Evolutionary conservation across 2,329 filamentous ascomycete genomes (phyloP).

Genomic region (Aureobasidium mangrovei): DNA sequence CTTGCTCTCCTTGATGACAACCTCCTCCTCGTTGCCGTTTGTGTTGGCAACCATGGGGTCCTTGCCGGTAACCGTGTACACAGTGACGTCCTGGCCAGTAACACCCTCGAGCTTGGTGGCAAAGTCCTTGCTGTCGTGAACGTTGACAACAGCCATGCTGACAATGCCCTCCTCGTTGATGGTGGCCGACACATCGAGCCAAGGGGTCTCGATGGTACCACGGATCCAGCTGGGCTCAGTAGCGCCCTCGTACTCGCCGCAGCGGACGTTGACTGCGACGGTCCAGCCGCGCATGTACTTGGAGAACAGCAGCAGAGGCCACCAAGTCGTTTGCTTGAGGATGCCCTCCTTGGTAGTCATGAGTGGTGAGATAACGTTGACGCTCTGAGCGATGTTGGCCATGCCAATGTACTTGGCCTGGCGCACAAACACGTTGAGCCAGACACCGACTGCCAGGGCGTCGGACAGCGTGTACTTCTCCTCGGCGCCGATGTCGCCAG

Average conservation of each 20-base stretch:
- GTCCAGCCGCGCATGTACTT: constrained; percentile 66
- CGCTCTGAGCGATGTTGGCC: constrained; percentile 69
- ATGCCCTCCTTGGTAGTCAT: constrained; percentile 61
- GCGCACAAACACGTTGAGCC: constrained; percentile 68
- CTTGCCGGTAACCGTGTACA: constrained; percentile 55
- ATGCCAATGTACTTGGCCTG: constrained; percentile 64
- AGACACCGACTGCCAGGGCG: constrained; percentile 64
- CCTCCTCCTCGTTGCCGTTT: constrained; percentile 52
- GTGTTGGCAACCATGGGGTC: constrained; percentile 53
- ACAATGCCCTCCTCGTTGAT: constrained; percentile 52
- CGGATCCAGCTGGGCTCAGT: constrained; percentile 58
- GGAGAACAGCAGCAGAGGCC: constrained; percentile 61
- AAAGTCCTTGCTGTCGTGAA: constrained; percentile 51
- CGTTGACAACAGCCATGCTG: constrained; percentile 65
- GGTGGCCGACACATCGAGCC: constrained; percentile 58
- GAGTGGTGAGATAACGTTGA: constrained; percentile 69
- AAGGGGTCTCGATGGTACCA: constrained; percentile 58
- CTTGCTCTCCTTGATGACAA: constrained; percentile 49
- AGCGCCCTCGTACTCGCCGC: constrained; percentile 55
- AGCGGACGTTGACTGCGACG: constrained; percentile 56
- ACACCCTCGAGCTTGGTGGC: constrained; percentile 52
- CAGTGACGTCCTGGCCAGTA: constrained; percentile 42
- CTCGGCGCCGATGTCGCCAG: constrained; percentile 63
- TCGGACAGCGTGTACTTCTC: constrained; percentile 68
- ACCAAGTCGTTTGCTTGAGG: constrained; percentile 66